Conservation (phyloP, 495 filamentous ascomycete genomes). For the Aspergillus homomorphus region DNA sequence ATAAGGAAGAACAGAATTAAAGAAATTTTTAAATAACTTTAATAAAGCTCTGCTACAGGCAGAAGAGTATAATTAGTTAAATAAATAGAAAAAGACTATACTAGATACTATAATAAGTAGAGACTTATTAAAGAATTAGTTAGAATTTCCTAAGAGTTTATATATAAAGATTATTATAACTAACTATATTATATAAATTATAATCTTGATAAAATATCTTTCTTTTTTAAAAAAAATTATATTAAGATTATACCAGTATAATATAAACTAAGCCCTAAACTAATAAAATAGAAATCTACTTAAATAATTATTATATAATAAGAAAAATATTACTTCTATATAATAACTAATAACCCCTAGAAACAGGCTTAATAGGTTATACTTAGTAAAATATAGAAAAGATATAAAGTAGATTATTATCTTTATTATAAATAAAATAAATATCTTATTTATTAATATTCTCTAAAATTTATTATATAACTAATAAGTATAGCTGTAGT, state of each 20-base stretch:
- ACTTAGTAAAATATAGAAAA: constrained; percentile 4
- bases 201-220: neutral
- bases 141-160: neutral
- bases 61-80: constrained; percentile 2
- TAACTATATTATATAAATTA: constrained; percentile 5
- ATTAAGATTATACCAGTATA: neutral
- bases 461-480: neutral
- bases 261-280: neutral
- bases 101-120: neutral
- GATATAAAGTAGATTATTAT: neutral
- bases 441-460: constrained; percentile 3
- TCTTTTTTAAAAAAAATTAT: neutral
- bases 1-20: neutral
- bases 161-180: constrained; percentile 5
- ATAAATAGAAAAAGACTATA: constrained; percentile 1
- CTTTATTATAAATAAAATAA: constrained; percentile 3
- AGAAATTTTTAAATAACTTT: neutral
- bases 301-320: constrained; percentile 3
- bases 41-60: neutral
- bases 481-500: neutral
- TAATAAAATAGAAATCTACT: neutral
- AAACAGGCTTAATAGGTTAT: neutral
- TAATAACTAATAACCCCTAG: constrained; percentile 2
- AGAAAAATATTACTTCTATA: constrained; percentile 1
- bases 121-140: neutral